These are phyloP conservation scores for Cercospora sojina DNA, from an alignment of 2,329 filamentous ascomycete genomes.

Conservation along the genomic window DNA sequence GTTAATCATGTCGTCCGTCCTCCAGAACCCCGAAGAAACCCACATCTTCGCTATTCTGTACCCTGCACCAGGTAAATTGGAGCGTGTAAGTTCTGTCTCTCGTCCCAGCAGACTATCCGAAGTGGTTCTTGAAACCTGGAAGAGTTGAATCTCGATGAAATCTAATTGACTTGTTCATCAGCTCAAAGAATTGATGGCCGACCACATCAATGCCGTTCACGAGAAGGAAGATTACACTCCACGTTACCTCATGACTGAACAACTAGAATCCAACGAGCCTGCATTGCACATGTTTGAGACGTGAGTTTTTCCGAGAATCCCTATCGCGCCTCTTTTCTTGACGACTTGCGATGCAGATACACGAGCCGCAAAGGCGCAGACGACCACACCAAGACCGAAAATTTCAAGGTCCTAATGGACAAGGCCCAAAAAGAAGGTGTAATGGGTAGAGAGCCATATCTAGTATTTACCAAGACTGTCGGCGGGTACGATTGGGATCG, in stretches of 20 bases:
- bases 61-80: conserved; percentile 20
- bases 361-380: conserved; percentile 23
- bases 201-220: conserved; percentile 22
- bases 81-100: conserved; percentile 9
- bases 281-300: conserved; percentile 30
- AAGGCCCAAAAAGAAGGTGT: conserved; percentile 24
- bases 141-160: too few relatives aligned
- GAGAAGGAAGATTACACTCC: conserved; percentile 27
- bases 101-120: too few relatives aligned
- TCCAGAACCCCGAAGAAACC: conserved; percentile 21
- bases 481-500: conserved; percentile 28
- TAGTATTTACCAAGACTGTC: conserved; percentile 26
- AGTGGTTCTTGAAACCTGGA: too few relatives aligned
- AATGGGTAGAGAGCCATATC: conserved; percentile 23
- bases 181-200: conserved; percentile 22
- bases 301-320: conserved; percentile 5
- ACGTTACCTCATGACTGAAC: conserved; percentile 28
- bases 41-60: conserved; percentile 26
- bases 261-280: conserved; percentile 24
- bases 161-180: not conserved
- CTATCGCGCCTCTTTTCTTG: too few relatives aligned
- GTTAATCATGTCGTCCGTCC: conserved; percentile 13
- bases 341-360: conserved; percentile 16
- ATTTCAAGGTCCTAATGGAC: conserved; percentile 26
- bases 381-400: conserved; percentile 22